phyloP scores from a whole-genome alignment of 371 early-diverging fungal species.

The Batrachochytrium dendrobatidis region DNA sequence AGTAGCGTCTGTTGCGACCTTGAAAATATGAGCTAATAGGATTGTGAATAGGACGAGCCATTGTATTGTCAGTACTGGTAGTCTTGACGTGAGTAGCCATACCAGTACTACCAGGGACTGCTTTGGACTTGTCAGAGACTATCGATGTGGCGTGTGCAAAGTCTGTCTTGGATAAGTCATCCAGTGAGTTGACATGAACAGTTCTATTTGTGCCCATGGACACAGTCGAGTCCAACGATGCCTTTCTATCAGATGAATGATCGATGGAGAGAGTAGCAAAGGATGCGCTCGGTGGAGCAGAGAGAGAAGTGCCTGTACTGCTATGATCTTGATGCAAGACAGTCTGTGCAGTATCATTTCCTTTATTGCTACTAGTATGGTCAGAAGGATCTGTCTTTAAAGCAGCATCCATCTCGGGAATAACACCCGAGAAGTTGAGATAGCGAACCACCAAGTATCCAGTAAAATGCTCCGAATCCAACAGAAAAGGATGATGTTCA shows the following conservation, averaged over 20 bases:
- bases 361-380: background rate
- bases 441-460: constrained; percentile 59
- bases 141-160: background rate
- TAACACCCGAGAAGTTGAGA: constrained; percentile 42
- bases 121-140: constrained; percentile 3
- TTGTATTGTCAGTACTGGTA: no score
- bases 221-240: no score
- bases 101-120: no score
- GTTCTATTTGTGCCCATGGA: no score
- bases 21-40: constrained; percentile 42
- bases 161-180: background rate
- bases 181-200: no score
- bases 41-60: constrained; percentile 24
- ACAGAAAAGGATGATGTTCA: constrained; percentile 50
- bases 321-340: background rate
- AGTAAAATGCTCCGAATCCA: constrained; percentile 52
- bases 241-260: no score
- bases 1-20: constrained; percentile 46
- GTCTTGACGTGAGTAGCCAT: no score
- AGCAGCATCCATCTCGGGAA: constrained; percentile 18
- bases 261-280: background rate
- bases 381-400: background rate
- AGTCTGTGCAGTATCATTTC: no score
- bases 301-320: background rate
- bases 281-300: background rate